Conservation (phyloP, 2,329 filamentous ascomycete genomes). For the Fusarium miscanthi region DNA sequence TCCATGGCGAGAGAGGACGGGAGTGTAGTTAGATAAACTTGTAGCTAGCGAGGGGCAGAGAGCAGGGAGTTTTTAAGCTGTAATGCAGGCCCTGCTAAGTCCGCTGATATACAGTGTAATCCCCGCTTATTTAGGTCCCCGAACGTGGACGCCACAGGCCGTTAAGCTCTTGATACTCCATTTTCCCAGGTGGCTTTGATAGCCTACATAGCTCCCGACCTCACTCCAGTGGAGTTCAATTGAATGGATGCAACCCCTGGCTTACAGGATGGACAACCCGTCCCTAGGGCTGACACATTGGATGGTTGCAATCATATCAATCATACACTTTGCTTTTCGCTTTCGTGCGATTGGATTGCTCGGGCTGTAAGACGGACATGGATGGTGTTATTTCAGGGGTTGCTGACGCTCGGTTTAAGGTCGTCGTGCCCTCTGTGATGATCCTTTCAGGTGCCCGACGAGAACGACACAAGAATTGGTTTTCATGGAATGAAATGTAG, state of each 20-base stretch:
- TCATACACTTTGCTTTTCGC: not conserved
- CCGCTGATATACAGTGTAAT: not conserved
- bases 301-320: not conserved
- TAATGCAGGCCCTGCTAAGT: not conserved
- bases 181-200: not conserved
- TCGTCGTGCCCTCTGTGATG: not conserved
- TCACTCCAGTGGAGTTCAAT: not conserved
- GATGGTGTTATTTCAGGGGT: not conserved
- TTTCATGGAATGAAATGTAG: not conserved
- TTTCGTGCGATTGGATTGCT: not conserved
- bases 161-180: not conserved
- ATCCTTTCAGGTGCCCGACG: not conserved
- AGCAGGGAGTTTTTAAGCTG: not conserved
- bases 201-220: not conserved
- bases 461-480: not conserved
- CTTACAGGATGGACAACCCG: not conserved
- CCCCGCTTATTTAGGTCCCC: not conserved
- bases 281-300: constrained; percentile 7
- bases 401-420: not conserved
- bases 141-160: not conserved
- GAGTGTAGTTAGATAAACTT: not conserved
- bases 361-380: not conserved
- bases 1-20: constrained; percentile 29
- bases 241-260: not conserved
- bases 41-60: constrained; percentile 11